Evolutionary conservation across 768 basidiomycete species (phyloP).

Genomic region (Amanita muscaria): DNA sequence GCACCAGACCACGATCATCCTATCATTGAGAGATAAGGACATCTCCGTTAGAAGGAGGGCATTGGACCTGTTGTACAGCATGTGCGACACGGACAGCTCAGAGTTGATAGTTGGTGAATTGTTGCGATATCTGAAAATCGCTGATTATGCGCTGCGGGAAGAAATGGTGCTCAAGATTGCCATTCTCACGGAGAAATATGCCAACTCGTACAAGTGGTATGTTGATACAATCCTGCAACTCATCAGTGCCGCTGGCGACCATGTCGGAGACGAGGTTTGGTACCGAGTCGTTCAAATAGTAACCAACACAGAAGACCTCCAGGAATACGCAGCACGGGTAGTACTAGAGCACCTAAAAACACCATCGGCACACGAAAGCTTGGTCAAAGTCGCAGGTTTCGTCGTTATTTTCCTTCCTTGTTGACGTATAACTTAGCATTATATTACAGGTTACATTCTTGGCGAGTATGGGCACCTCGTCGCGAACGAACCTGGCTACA

Average conservation of each 20-base stretch:
- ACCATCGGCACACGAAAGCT: constrained; percentile 81
- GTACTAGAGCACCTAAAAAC: constrained; percentile 83
- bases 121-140: constrained; percentile 87
- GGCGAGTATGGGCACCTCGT: constrained; percentile 98
- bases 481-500: constrained; percentile 90
- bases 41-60: constrained; percentile 93
- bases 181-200: constrained; percentile 97
- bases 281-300: constrained; percentile 98
- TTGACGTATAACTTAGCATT: neutral
- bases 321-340: constrained; percentile 91
- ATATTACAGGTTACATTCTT: constrained; percentile 75
- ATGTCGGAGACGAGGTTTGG: constrained; percentile 99
- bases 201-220: constrained; percentile 97
- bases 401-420: neutral
- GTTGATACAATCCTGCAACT: constrained; percentile 95
- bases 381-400: constrained; percentile 93
- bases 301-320: constrained; percentile 95
- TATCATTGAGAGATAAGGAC: constrained; percentile 92
- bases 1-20: constrained; percentile 92
- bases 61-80: constrained; percentile 93
- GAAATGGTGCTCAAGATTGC: constrained; percentile 99
- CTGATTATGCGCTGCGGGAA: constrained; percentile 93
- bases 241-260: constrained; percentile 94
- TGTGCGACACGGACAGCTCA: constrained; percentile 98
- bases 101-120: constrained; percentile 95